Base-by-base conservation (phyloP, 768 basidiomycete genomes). In the Pleurotus eryngii region DNA sequence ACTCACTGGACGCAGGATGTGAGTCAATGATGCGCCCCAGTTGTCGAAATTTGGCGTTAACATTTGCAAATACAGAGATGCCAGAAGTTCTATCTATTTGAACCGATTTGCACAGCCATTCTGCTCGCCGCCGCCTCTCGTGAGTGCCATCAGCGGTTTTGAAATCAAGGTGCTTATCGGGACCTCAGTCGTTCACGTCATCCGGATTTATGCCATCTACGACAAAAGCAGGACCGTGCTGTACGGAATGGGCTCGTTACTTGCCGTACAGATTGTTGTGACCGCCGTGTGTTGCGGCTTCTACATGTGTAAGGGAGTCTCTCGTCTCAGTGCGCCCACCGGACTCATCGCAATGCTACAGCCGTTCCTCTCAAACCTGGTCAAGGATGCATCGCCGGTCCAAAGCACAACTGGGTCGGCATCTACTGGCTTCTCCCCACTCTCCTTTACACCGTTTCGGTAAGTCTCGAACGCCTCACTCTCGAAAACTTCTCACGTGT, bases 361-460 rank as follows among this genome's bases (percentile, higher is more conserved):
- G 87, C 81, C 51, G 88, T 92, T 2, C 87, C 89, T 24, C 81
- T 93, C 26, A 62, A 70, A n/a, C 76, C 69, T 3, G 88, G 87
- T 38, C 92, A 94, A 65, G 91, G 91, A 0, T 94, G 91, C 72
- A 92, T 94, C 59, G 89, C 91, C 4, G 91, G 90, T 27, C 91
- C 91, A 17, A 84, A 84, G 62, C 72, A 80, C 62, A 84, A 81
- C 70, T 93, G 90, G 90, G 88, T 92, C 50, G 91, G 85, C 47
- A 81, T 93, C 61, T 94, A 93, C 77, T 94, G 92, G 92, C 70
- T 88, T 5, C 81, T 82, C 0, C 86, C 89, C 24, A 91, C 91
- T 38, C 42, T 90, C 38, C 79, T 92, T 18, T 90, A 87, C 73
- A 81, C 81, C 18, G 78, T 73, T 46, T 85, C 88, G n/a, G 84